Conservation (phyloP, 2,329 filamentous ascomycete genomes). For the Ophiostoma populinum region DNA sequence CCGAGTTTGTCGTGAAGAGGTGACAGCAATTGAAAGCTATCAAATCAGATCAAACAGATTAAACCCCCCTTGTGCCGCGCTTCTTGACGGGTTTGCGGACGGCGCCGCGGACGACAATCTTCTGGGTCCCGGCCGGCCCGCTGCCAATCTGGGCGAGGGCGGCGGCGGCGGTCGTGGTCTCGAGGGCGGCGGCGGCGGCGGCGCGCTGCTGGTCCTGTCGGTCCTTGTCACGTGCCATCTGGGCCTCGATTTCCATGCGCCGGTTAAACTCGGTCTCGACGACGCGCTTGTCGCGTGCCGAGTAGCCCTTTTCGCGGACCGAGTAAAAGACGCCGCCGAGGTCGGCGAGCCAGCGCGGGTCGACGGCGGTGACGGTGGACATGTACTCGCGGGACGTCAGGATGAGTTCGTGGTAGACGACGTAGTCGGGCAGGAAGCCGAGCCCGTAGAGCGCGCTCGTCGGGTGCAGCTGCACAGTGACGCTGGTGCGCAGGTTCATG, state of each 20-base stretch:
- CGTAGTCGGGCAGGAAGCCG: constrained; percentile 88
- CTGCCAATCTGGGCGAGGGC: constrained; percentile 19
- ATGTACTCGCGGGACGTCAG: constrained; percentile 96
- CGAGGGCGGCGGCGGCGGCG: constrained; percentile 32
- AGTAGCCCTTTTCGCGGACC: constrained; percentile 94
- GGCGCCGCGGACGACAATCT: constrained; percentile 42
- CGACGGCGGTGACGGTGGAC: constrained; percentile 88
- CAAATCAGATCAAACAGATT: neutral
- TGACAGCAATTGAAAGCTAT: constrained; percentile 13
- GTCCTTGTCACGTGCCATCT: constrained; percentile 77
- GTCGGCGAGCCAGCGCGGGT: constrained; percentile 94
- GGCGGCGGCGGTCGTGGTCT: constrained; percentile 19
- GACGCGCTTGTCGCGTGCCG: constrained; percentile 65
- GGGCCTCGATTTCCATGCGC: constrained; percentile 80
- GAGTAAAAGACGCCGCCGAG: constrained; percentile 94
- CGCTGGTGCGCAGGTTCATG: constrained; percentile 85
- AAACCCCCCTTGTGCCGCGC: constrained; percentile 18
- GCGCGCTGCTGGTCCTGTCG: constrained; percentile 39
- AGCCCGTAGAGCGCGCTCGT: constrained; percentile 85
- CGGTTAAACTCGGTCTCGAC: constrained; percentile 85
- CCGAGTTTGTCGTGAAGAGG: constrained; percentile 42
- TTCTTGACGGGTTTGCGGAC: constrained; percentile 46
- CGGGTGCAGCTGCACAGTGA: constrained; percentile 86
- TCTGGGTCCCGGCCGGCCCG: constrained; percentile 24
- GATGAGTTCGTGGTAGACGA: constrained; percentile 95